Evolutionary conservation across 2,329 filamentous ascomycete genomes (phyloP), one percentile per base, ranked within the genome.

Genomic region (Trichoderma brevicompactum): DNA sequence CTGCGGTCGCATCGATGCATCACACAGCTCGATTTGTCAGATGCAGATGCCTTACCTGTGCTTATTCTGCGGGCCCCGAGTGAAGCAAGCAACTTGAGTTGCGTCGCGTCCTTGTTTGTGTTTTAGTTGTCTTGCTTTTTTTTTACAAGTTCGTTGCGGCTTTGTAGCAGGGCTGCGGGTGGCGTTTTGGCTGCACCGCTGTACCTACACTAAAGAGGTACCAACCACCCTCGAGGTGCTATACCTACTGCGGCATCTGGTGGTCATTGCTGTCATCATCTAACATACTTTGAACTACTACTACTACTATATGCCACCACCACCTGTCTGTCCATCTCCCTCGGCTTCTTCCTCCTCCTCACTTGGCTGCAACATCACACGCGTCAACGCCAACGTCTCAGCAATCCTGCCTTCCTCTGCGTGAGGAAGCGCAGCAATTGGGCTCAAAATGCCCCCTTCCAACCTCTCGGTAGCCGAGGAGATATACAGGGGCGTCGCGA

Each of bases 381-480:
- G 41, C 55, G 34, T 54, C 36, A 23, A 23, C 61, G 23, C 28
- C 40, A 48, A 17, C 32, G 23, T 36, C 44, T 43, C 36, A 5
- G 36, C 46, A 32, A 32, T 19, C 28, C 50, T 38, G 48, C 40
- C 28, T 15, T 46, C n/a, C 62, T 56, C 52, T 49, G 32, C 48
- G 28, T 28, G 43, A 12, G 50, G 64, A 28, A 36, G 62, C 50
- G 13, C 63, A 70, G 74, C 70, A 66, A 76, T 53, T 75, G 74
- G 74, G 73, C 66, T 66, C 68, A 72, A 60, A 62, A 76, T 76
- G 74, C 72, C 60, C 56, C 67, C 55, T 52, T 69, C 68, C 40
- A 40, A 70, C 55, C 69, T 69, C 63, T 70, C 72, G 55, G 54
- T 72, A 55, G 64, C 65, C 44, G 67, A 72, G 68, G 68, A 69